Percentiles rank a stretch among this genome's conserved stretches.
phyloP scores from a whole-genome alignment of 2,329 filamentous ascomycete species.

The Claviceps humidiphila region DNA sequence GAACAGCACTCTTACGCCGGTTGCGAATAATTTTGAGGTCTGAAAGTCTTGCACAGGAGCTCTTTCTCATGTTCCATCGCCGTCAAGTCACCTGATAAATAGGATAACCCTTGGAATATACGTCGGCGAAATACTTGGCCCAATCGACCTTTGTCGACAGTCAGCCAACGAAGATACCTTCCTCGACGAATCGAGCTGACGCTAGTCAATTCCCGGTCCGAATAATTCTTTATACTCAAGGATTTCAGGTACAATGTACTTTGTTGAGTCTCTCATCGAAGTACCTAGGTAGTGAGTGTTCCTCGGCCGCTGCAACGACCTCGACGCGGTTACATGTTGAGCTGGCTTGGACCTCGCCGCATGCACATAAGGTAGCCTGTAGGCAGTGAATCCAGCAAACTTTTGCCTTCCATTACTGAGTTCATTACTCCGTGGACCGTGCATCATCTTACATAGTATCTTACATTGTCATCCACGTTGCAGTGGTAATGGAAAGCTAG shows the following conservation, averaged over 20 bases:
- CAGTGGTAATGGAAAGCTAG: not conserved
- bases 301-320: not conserved
- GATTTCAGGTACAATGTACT: not conserved
- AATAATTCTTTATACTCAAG: too few species aligned
- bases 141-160: not conserved
- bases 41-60: not conserved
- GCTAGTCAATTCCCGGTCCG: not conserved
- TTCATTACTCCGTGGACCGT: too few species aligned
- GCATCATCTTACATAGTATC: not conserved
- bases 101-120: not conserved
- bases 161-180: not conserved
- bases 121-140: not conserved
- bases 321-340: not conserved
- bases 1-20: not conserved
- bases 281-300: not conserved
- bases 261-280: not conserved
- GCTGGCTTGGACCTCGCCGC: not conserved
- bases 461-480: not conserved
- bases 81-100: not conserved
- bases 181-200: not conserved
- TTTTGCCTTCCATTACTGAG: too few species aligned
- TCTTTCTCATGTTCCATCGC: not conserved
- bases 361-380: not conserved
- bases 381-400: not conserved
- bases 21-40: not conserved